Evolutionary conservation across 345 rosid genomes (phyloP).

Genomic region (Acer yangbiense): DNA sequence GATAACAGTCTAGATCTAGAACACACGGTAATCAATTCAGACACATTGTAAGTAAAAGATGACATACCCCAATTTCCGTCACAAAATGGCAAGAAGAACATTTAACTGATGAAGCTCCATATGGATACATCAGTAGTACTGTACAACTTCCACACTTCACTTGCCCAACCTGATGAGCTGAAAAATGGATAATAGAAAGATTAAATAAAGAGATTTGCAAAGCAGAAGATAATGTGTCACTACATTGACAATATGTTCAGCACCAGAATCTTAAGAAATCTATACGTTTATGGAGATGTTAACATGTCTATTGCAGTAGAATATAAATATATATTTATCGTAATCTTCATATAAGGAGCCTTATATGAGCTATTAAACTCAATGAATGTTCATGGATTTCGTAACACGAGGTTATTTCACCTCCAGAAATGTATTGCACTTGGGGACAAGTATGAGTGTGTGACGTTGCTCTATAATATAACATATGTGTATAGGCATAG

Average conservation of each 20-base stretch:
- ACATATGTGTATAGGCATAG: too few relatives aligned
- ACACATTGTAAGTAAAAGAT: background rate
- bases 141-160: slow-evolving; percentile 65
- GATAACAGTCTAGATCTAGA: background rate
- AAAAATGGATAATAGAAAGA: slow-evolving; percentile 12
- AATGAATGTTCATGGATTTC: background rate
- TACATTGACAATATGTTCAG: background rate
- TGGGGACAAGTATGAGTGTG: too few relatives aligned
- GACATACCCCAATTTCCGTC: slow-evolving; percentile 75
- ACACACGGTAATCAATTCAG: background rate
- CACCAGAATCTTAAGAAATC: background rate
- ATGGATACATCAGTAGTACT: slow-evolving; percentile 75
- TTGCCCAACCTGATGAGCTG: slow-evolving; percentile 82
- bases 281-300: background rate
- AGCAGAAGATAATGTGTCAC: background rate
- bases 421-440: background rate
- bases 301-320: background rate
- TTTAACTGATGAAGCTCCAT: slow-evolving; percentile 76
- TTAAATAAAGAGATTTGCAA: background rate
- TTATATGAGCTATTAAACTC: background rate
- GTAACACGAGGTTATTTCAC: slow-evolving; percentile 7
- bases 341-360: background rate
- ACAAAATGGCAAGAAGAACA: slow-evolving; percentile 76
- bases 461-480: too few relatives aligned
- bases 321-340: background rate